Conservation (phyloP, 345 rosid species). For the Chamaenerion angustifolium region DNA sequence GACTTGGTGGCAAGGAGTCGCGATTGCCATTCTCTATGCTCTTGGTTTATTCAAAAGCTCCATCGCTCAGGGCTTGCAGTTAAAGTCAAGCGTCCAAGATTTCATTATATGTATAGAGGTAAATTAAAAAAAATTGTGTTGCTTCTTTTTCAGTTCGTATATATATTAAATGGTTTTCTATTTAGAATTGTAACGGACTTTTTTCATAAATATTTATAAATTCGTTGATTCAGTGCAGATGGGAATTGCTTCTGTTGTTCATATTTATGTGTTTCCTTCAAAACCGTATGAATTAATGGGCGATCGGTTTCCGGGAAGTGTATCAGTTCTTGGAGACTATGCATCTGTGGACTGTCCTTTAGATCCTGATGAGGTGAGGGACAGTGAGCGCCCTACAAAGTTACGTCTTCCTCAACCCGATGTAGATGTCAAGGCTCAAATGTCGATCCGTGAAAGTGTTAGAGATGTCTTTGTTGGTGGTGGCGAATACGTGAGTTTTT, state of each 20-base stretch:
- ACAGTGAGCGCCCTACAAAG: slow-evolving; percentile 94
- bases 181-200: neutral
- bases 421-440: slow-evolving; percentile 53
- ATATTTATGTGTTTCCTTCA: slow-evolving; percentile 88
- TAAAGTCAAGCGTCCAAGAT: slow-evolving; percentile 88
- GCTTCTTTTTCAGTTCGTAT: neutral
- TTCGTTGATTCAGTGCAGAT: slow-evolving; percentile 75
- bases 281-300: slow-evolving; percentile 86
- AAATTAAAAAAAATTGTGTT: slow-evolving; percentile 4
- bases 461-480: slow-evolving; percentile 87
- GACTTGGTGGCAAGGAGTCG: slow-evolving; percentile 99
- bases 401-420: slow-evolving; percentile 83
- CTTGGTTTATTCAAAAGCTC: slow-evolving; percentile 78
- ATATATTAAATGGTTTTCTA: neutral
- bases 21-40: slow-evolving; percentile 74
- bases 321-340: slow-evolving; percentile 94
- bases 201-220: too few relatives aligned
- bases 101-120: slow-evolving; percentile 99
- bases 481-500: slow-evolving; percentile 71
- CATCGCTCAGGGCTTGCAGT: slow-evolving; percentile 68
- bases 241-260: slow-evolving; percentile 95
- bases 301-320: slow-evolving; percentile 58
- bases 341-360: slow-evolving; percentile 79
- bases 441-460: slow-evolving; percentile 86
- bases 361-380: slow-evolving; percentile 97